Evolutionary conservation across 2,329 filamentous ascomycete species (phyloP).

Genomic region (Dendryphion nanum): DNA sequence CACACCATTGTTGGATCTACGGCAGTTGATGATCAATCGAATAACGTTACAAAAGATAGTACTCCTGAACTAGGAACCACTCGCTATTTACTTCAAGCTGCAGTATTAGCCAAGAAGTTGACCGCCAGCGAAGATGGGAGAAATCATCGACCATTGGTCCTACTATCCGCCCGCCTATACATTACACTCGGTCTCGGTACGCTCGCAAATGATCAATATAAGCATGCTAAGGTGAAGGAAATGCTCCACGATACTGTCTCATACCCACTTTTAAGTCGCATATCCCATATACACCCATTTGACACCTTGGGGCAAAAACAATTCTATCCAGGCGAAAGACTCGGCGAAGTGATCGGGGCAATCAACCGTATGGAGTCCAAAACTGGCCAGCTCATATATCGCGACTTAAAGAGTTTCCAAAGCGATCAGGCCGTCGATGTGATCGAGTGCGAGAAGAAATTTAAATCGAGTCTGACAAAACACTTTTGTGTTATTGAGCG

Average conservation of each 20-base stretch:
- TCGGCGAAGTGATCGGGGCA: constrained; percentile 24
- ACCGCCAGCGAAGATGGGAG: constrained; percentile 23
- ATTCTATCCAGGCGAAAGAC: constrained; percentile 28
- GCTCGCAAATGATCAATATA: constrained; percentile 28
- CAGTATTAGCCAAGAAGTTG: constrained; percentile 23
- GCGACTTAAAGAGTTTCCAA: constrained; percentile 23
- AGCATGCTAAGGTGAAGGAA: constrained; percentile 29
- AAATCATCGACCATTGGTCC: constrained; percentile 22
- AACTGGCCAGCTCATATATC: constrained; percentile 22
- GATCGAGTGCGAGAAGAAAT: constrained; percentile 20
- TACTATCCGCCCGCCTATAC: constrained; percentile 34
- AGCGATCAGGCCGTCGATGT: constrained; percentile 29
- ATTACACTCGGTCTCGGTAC: constrained; percentile 29
- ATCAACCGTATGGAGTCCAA: constrained; percentile 29
- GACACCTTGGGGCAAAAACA: constrained; percentile 23
- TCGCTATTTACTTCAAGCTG: constrained; percentile 27
- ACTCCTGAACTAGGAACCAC: too few relatives aligned
- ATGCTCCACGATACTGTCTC: constrained; percentile 35
- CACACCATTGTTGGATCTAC: too few relatives aligned
- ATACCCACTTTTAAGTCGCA: constrained; percentile 27
- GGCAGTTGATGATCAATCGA: too few relatives aligned
- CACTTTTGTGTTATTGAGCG: constrained; percentile 31
- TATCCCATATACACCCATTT: constrained; percentile 34
- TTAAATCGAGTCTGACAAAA: constrained; percentile 29
- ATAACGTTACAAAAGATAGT: too few relatives aligned